phyloP scores from a whole-genome alignment of 257 asterid genomes.

The Perilla frutescens region DNA sequence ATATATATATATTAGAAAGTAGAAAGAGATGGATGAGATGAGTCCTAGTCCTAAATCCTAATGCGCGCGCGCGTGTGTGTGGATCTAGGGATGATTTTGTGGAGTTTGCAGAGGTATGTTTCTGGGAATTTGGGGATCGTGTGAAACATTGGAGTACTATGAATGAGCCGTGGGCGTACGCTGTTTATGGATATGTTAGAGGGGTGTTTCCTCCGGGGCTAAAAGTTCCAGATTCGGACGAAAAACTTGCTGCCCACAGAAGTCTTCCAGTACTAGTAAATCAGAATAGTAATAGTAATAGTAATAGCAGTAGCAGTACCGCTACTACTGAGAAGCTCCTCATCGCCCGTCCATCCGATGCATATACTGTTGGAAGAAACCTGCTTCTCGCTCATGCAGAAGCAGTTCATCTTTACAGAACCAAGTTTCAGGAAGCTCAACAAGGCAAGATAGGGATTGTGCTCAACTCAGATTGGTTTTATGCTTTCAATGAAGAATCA shows the following conservation, averaged over 20 bases:
- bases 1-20: no score
- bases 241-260: neutral
- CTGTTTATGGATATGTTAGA: neutral
- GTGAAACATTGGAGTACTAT: slow-evolving; percentile 46
- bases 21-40: no score
- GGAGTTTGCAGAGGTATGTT: slow-evolving; percentile 42
- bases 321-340: no score
- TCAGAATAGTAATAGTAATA: no score
- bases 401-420: slow-evolving; percentile 36
- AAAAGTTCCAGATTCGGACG: neutral
- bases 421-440: slow-evolving; percentile 30
- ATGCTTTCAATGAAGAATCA: neutral
- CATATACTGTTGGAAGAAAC: slow-evolving; percentile 39
- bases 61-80: neutral
- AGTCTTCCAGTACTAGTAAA: neutral
- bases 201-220: slow-evolving; percentile 33
- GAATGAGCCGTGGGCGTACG: slow-evolving; percentile 46
- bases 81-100: slow-evolving; percentile 35
- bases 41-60: no score
- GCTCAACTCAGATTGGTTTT: slow-evolving; percentile 6
- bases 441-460: slow-evolving; percentile 37
- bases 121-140: slow-evolving; percentile 49
- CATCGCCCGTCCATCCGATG: slow-evolving; percentile 16
- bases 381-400: slow-evolving; percentile 50
- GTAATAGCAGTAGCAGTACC: no score